phyloP scores from a whole-genome alignment of 306 rosid species.

The Oemleria cerasiformis region DNA sequence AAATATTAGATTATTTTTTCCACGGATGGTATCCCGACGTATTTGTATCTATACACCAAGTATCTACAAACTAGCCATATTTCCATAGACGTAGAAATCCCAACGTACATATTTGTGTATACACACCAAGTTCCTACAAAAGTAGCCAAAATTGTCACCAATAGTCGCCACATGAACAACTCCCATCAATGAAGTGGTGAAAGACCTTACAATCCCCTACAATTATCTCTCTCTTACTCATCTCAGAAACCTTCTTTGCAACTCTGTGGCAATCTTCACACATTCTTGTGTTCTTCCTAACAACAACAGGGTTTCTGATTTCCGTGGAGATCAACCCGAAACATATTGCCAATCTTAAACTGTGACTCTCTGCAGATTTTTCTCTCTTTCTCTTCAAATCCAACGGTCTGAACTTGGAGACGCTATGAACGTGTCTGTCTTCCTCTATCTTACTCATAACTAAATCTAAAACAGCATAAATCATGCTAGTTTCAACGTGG shows the following conservation, averaged over 20 bases:
- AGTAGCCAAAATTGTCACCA: slow-evolving; percentile 33
- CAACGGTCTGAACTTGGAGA: slow-evolving; percentile 41
- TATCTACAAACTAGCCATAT: too few species aligned
- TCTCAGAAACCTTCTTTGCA: slow-evolving; percentile 43
- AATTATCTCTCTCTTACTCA: slow-evolving; percentile 40
- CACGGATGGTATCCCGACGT: too few species aligned
- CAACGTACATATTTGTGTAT: background rate
- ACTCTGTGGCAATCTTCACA: slow-evolving; percentile 53
- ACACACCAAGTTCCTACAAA: background rate
- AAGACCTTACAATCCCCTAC: slow-evolving; percentile 56
- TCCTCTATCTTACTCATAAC: slow-evolving; percentile 30
- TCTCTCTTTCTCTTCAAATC: slow-evolving; percentile 34
- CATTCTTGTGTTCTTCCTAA: slow-evolving; percentile 50
- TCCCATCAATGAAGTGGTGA: slow-evolving; percentile 55
- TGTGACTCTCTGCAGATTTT: slow-evolving; percentile 35
- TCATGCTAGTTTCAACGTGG: slow-evolving; percentile 36
- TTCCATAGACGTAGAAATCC: too few species aligned
- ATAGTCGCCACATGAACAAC: slow-evolving; percentile 55
- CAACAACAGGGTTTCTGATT: slow-evolving; percentile 47
- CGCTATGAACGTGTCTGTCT: slow-evolving; percentile 17
- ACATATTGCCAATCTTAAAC: slow-evolving; percentile 58
- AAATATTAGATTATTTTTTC: too few species aligned
- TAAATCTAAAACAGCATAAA: slow-evolving; percentile 35
- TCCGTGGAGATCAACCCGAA: slow-evolving; percentile 51
- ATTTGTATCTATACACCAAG: too few species aligned